These are phyloP conservation scores for Mychonastes homosphaera DNA, from an alignment of 139 green algal genomes.

Conservation along the genomic window DNA sequence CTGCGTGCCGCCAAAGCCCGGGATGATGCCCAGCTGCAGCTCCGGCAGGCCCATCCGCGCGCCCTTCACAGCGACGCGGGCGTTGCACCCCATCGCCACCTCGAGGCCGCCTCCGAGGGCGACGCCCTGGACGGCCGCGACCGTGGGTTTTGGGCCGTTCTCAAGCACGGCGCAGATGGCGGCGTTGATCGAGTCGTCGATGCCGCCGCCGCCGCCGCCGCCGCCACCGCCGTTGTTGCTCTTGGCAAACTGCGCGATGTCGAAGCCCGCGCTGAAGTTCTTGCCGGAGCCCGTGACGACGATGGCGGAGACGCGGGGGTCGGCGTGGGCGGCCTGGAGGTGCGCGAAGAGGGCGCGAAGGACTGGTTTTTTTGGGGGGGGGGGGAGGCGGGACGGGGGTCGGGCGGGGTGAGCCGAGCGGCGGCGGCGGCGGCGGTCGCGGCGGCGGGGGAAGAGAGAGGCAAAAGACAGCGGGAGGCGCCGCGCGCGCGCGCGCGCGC, in stretches of 20 bases:
- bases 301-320: slow-evolving; percentile 68
- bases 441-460: too few relatives aligned
- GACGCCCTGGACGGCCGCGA: slow-evolving; percentile 74
- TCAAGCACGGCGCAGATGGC: slow-evolving; percentile 64
- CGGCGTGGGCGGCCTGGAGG: slow-evolving; percentile 56
- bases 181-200: slow-evolving; percentile 55
- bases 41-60: slow-evolving; percentile 87
- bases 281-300: slow-evolving; percentile 65
- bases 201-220: slow-evolving; percentile 38
- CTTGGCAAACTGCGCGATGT: slow-evolving; percentile 66
- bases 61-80: slow-evolving; percentile 43
- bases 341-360: slow-evolving; percentile 65
- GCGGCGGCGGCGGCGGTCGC: too few relatives aligned
- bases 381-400: too few relatives aligned
- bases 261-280: slow-evolving; percentile 92
- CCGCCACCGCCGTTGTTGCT: slow-evolving; percentile 36
- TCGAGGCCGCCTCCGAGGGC: slow-evolving; percentile 89
- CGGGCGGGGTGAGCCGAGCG: too few relatives aligned
- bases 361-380: too few relatives aligned
- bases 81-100: slow-evolving; percentile 84
- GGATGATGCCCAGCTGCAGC: slow-evolving; percentile 92
- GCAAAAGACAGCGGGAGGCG: too few relatives aligned
- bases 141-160: slow-evolving; percentile 75
- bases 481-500: too few relatives aligned
- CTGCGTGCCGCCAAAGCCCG: slow-evolving; percentile 96